Percentiles rank a stretch among this genome's conserved stretches.
phyloP scores from a whole-genome alignment of 2,329 filamentous ascomycete species.

The Pseudogymnoascus sp. region DNA sequence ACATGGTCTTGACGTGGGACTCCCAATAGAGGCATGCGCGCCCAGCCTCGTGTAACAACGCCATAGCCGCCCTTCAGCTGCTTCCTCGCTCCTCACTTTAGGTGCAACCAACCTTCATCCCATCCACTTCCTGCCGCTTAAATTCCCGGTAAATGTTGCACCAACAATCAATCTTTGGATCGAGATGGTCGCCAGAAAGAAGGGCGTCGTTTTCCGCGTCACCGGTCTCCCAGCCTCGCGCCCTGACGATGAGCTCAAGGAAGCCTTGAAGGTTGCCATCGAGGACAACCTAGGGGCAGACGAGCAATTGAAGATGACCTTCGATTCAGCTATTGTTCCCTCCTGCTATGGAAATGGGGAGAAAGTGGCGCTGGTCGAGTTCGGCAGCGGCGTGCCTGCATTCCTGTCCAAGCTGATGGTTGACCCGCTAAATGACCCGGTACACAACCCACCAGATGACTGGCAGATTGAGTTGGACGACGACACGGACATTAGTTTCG shows the following conservation, averaged over 20 bases:
- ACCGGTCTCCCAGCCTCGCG: slow-evolving; percentile 15
- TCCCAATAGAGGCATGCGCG: too few species aligned
- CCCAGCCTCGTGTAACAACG: too few species aligned
- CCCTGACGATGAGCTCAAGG: slow-evolving; percentile 12
- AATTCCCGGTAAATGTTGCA: not conserved
- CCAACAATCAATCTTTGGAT: not conserved
- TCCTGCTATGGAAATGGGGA: slow-evolving; percentile 13
- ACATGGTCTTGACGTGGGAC: too few species aligned
- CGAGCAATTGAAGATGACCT: not conserved
- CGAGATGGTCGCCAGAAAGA: not conserved
- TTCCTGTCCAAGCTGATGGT: slow-evolving; percentile 14
- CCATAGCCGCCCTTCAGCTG: too few species aligned
- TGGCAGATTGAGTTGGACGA: slow-evolving; percentile 16
- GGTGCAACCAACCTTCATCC: not conserved
- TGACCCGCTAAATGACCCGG: slow-evolving; percentile 11
- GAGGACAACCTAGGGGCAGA: slow-evolving; percentile 5
- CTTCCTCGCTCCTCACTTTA: not conserved
- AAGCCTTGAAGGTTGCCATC: slow-evolving; percentile 11
- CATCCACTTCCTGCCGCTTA: not conserved
- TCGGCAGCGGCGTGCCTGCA: slow-evolving; percentile 12
- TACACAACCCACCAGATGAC: slow-evolving; percentile 11
- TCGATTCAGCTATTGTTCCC: slow-evolving; percentile 10
- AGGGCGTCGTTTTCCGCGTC: slow-evolving; percentile 11
- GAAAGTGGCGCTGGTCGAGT: slow-evolving; percentile 14
- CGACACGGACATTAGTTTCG: slow-evolving; percentile 21